A percentile compares a stretch with the other conserved stretches of the same genome.
Conservation (phyloP, 2,329 filamentous ascomycete species). For the Trichoderma polysporum region DNA sequence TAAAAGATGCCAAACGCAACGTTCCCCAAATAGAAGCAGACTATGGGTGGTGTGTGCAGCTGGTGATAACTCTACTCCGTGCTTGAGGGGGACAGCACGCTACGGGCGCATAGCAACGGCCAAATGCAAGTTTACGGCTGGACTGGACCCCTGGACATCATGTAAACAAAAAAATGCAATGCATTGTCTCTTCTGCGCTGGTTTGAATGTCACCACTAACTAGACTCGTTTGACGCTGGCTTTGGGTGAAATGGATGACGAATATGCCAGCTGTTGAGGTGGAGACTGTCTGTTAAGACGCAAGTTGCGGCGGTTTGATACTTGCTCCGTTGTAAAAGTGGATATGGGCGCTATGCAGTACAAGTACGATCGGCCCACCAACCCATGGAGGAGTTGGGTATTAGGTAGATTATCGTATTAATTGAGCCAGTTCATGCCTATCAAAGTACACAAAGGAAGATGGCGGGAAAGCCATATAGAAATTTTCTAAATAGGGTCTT, state of each 20-base stretch:
- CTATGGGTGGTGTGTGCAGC: constrained; percentile 1
- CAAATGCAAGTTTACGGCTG: neutral
- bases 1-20: neutral
- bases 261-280: constrained; percentile 3
- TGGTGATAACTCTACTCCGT: neutral
- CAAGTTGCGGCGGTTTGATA: neutral
- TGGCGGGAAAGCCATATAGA: neutral
- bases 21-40: neutral
- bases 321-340: neutral
- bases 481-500: neutral
- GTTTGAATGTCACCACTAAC: neutral
- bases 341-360: neutral
- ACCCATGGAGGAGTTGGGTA: constrained; percentile 1
- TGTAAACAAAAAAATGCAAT: neutral
- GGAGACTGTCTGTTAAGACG: neutral
- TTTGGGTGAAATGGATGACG: constrained; percentile 6
- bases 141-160: neutral
- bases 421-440: neutral
- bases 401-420: neutral
- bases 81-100: neutral
- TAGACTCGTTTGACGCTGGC: neutral
- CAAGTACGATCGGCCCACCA: constrained; percentile 17
- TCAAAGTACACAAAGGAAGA: too few relatives aligned
- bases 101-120: neutral
- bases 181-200: neutral